These are phyloP conservation scores for Toxicodendron radicans DNA, from an alignment of 345 rosid genomes.

Conservation along the genomic window DNA sequence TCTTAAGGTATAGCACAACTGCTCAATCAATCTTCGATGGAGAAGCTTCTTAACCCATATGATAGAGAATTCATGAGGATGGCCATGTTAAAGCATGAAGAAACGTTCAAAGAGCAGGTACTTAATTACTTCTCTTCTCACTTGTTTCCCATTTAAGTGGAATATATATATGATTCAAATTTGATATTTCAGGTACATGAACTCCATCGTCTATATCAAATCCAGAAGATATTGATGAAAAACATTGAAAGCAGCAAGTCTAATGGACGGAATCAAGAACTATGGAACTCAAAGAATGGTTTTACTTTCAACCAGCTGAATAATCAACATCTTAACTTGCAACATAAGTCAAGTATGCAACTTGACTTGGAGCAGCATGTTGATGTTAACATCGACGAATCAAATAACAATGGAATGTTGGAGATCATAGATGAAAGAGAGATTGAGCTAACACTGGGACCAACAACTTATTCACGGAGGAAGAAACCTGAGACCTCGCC, in stretches of 20 bases:
- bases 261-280: constrained; percentile 13
- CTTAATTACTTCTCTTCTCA: not conserved
- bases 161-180: not conserved
- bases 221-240: constrained; percentile 80
- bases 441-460: constrained; percentile 88
- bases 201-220: constrained; percentile 83
- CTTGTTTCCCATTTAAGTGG: not conserved
- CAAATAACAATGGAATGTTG: constrained; percentile 28
- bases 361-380: constrained; percentile 43
- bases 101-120: constrained; percentile 97
- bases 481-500: constrained; percentile 38
- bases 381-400: constrained; percentile 28
- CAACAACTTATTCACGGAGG: constrained; percentile 43
- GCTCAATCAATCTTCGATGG: constrained; percentile 45
- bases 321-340: constrained; percentile 11
- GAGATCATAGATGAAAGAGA: constrained; percentile 72
- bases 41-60: constrained; percentile 64
- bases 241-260: constrained; percentile 36
- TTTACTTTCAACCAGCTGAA: constrained; percentile 14
- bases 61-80: constrained; percentile 84
- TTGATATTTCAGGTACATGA: constrained; percentile 56
- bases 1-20: too few species aligned
- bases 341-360: constrained; percentile 25
- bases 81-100: constrained; percentile 95
- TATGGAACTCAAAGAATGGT: constrained; percentile 21